Evolutionary conservation across 140 eudicot genomes (phyloP), one percentile per base, ranked within the genome.

Genomic region (Cichorium intybus): DNA sequence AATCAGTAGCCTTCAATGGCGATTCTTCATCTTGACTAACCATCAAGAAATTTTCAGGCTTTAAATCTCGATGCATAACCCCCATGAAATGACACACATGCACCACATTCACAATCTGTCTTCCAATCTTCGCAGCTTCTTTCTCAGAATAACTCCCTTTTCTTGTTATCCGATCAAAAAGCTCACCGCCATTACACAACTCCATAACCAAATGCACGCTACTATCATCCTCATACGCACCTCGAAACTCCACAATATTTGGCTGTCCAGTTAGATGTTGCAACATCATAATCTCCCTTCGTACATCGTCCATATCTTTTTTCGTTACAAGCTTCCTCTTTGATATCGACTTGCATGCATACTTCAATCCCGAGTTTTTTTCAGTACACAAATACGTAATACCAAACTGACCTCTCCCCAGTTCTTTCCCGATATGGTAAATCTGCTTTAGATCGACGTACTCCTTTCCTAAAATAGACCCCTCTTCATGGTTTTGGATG

Each of bases 61-160:
- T 87, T 57, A 87, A 81, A 56, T 90, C 96, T 68, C 95, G 72
- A 75, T 90, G 95, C 79, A 90, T 84, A 28, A 87, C 94, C 20
- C 95, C 95, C 97, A 90, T 87, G 62, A 90, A 90, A 80, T 90
- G 97, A 50, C 95, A 87, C n/a, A 76, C 90, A 74, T 90, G 86
- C 52, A 90, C 96, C 68, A 87, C 97, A 70, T 90, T 90, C 70
- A 90, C 97, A 65, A 90, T 79, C 80, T 87, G 95, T 29, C 97
- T 84, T 23, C 77, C 89, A 54, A 87, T 70, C 37, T 74, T 78
- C 14, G 97, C 97, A 18, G 95, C 97, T 35, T 87, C 95, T 58
- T 74, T 87, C 68, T 90, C 96, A 2, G 90, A 75, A 73, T 86
- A 90, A 74, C 81, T 82, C 24, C 95, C 96, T 50, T 72, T 87